Evolutionary conservation across 2,329 filamentous ascomycete genomes (phyloP).

Genomic region (Setomelanomma holmii): DNA sequence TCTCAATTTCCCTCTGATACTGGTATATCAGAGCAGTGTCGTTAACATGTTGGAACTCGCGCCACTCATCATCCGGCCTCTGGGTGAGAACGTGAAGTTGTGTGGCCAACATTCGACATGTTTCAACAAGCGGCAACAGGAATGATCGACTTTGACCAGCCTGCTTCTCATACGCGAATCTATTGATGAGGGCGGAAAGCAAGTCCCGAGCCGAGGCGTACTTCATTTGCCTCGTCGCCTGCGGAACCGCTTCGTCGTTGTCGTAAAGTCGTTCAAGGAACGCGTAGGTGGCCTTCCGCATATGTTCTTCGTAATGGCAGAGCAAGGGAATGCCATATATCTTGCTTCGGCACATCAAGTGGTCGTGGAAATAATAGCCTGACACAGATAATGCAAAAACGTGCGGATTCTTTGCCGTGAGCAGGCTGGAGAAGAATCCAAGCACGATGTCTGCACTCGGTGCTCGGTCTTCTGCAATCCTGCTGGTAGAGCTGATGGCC

Average conservation of each 20-base stretch:
- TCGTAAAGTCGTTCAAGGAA: slow-evolving; percentile 35
- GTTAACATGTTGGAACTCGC: slow-evolving; percentile 22
- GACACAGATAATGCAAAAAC: too few species aligned
- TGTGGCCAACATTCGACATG: slow-evolving; percentile 26
- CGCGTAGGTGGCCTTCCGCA: slow-evolving; percentile 30
- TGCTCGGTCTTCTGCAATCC: slow-evolving; percentile 21
- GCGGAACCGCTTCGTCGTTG: slow-evolving; percentile 18
- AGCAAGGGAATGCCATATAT: slow-evolving; percentile 34
- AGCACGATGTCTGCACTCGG: slow-evolving; percentile 34
- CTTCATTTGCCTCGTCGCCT: slow-evolving; percentile 24
- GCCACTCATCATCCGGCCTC: slow-evolving; percentile 28
- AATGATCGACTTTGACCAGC: slow-evolving; percentile 28
- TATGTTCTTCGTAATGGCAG: slow-evolving; percentile 34
- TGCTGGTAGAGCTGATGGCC: slow-evolving; percentile 15
- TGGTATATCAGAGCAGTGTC: slow-evolving; percentile 33
- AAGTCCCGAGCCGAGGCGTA: slow-evolving; percentile 30
- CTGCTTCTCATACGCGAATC: slow-evolving; percentile 33
- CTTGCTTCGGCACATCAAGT: slow-evolving; percentile 23
- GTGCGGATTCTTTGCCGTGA: slow-evolving; percentile 22
- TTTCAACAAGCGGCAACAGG: slow-evolving; percentile 33
- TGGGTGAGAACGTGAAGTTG: slow-evolving; percentile 25
- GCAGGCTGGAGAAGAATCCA: slow-evolving; percentile 35
- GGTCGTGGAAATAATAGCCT: too few species aligned
- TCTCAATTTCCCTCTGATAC: slow-evolving; percentile 32
- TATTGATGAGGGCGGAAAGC: slow-evolving; percentile 23